Base-by-base conservation (phyloP, 2,329 filamentous ascomycete species). In the Balansia obtecta region DNA sequence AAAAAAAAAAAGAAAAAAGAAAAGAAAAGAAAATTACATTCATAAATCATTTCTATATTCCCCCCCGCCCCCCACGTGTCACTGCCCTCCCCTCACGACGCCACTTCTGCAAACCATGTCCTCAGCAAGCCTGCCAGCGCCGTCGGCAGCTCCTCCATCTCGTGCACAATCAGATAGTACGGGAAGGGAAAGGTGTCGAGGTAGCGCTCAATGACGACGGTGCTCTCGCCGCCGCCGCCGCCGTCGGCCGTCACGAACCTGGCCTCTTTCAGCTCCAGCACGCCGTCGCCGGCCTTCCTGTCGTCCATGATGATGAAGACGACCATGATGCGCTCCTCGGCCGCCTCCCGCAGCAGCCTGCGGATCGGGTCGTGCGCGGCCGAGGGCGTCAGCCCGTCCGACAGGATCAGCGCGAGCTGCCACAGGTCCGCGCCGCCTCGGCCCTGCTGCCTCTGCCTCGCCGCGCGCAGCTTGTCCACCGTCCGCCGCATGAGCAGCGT, bases 291-390 rank as follows among this genome's bases (percentile, higher is more conserved):
- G 62, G 65, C 65, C 57, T 65, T 66, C 56, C 64, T 65, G 58
- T 80, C 76, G 71, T 98, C 93, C 62, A 98, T 88, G 60, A 99
- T 86, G 59, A 98, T 88, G 65, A 98, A 99, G 6, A 98, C 91
- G 55, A 97, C 83, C 88, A 98, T 96, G 63, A 99, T 94, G 15
- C 89, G 77, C 68, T 96, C 88, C 66, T 96, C 90, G 61, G 89
- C 82, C 1, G 93, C 91, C 67, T 91, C 85, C 10, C 93, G 77
- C 11, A 98, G 81, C 20, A 97, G 75, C 5, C 88, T 75, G 15
- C 86, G 79, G 57, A 98, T 90, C 5, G 80, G 76, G 16, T 89
- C 87, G 65, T 97, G 91, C 45, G 90, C 85, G 1, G 75, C 72
- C 38, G 78, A 82, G 48, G 94, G 88, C 57, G 90, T 96, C 22